phyloP scores from a whole-genome alignment of 2,329 filamentous ascomycete species.

The Colletotrichum shisoi region DNA sequence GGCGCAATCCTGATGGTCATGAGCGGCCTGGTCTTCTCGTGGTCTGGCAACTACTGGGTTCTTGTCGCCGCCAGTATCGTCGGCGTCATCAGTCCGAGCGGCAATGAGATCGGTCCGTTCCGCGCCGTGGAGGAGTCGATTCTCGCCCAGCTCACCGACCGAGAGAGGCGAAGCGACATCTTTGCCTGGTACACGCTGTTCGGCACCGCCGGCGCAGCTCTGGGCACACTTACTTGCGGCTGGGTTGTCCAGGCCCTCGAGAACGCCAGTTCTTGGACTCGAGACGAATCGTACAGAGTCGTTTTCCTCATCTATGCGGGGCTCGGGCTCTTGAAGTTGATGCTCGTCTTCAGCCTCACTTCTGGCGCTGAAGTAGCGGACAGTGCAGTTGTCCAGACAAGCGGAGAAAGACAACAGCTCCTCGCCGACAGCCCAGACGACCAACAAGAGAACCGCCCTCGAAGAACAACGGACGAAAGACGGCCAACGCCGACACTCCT shows the following conservation, averaged over 20 bases:
- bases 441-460: neutral
- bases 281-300: conserved; percentile 59
- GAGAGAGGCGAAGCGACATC: conserved; percentile 59
- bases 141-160: conserved; percentile 62
- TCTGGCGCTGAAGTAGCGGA: conserved; percentile 53
- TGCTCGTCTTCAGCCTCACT: conserved; percentile 60
- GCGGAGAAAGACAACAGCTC: conserved; percentile 5
- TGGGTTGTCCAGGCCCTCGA: conserved; percentile 65
- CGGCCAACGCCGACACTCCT: neutral
- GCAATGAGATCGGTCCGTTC: conserved; percentile 71
- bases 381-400: neutral
- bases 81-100: conserved; percentile 68
- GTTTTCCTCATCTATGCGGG: conserved; percentile 67
- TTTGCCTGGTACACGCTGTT: conserved; percentile 69
- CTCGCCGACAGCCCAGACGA: neutral
- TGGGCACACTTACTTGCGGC: conserved; percentile 66
- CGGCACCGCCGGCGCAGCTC: conserved; percentile 67
- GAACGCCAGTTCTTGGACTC: conserved; percentile 52
- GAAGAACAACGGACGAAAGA: conserved; percentile 28
- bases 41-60: conserved; percentile 63
- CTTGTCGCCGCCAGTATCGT: conserved; percentile 65
- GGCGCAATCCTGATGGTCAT: conserved; percentile 64
- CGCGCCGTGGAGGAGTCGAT: conserved; percentile 68
- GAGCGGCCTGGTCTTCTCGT: conserved; percentile 65
- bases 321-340: conserved; percentile 65